A percentile compares a stretch with the other conserved stretches of the same genome.
These are phyloP conservation scores for Cladophialophora exuberans DNA, from an alignment of 2,329 filamentous ascomycete genomes.

Conservation along the genomic window DNA sequence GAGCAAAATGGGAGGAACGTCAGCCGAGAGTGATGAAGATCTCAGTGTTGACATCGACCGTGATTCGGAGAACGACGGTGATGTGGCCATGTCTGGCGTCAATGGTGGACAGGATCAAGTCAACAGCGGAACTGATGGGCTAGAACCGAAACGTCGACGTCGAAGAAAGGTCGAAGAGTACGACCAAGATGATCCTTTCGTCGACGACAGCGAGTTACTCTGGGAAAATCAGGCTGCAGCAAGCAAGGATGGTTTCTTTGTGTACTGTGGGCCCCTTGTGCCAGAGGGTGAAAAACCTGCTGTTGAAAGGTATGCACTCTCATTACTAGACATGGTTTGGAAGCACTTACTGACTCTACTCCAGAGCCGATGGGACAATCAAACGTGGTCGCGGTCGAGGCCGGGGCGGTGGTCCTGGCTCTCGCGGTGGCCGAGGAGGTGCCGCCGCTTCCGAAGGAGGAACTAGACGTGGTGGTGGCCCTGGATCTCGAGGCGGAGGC, in stretches of 20 bases:
- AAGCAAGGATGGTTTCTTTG: conserved; percentile 95
- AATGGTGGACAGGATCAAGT: conserved; percentile 58
- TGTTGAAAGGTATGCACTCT: conserved; percentile 60
- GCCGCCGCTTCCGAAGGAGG: conserved; percentile 30
- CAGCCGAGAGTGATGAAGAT: conserved; percentile 63
- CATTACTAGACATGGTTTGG: conserved; percentile 39
- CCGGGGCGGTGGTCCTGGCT: conserved; percentile 52
- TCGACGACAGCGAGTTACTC: conserved; percentile 88
- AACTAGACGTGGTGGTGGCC: conserved; percentile 27
- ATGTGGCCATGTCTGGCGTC: conserved; percentile 45
- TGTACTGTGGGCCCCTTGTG: conserved; percentile 90
- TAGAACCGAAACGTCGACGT: conserved; percentile 76
- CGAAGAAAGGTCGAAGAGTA: conserved; percentile 72
- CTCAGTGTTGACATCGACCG: conserved; percentile 90
- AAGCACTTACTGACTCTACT: conserved; percentile 23
- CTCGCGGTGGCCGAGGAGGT: conserved; percentile 44
- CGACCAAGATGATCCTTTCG: conserved; percentile 69
- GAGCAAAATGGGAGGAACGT: conserved; percentile 68
- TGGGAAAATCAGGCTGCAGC: conserved; percentile 97
- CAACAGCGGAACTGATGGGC: conserved; percentile 57
- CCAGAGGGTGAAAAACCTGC: conserved; percentile 79
- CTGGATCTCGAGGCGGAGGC: conserved; percentile 40
- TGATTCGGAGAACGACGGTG: conserved; percentile 58
- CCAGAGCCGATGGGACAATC: conserved; percentile 67
- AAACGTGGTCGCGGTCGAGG: conserved; percentile 63